Percentiles rank a stretch among this genome's conserved stretches.
Evolutionary conservation across 345 rosid species (phyloP).

Genomic region (Arabidopsis arenosa): DNA sequence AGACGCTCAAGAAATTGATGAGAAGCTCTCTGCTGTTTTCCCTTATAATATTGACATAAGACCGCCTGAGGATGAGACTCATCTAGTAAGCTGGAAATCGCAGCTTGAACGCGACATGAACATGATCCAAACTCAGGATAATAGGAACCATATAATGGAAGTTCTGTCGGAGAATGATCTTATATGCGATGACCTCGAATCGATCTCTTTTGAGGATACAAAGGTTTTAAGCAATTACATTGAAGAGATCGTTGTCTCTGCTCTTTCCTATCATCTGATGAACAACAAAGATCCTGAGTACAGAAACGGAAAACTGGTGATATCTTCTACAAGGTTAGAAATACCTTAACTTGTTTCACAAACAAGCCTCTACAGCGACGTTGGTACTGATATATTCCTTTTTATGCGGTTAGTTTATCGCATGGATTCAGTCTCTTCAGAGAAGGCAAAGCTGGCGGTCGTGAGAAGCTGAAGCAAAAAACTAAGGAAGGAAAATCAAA

Average conservation of each 20-base stretch:
- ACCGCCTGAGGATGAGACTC: slow-evolving; percentile 85
- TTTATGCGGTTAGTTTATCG: slow-evolving; percentile 63
- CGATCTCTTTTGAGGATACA: slow-evolving; percentile 68
- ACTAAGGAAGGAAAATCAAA: slow-evolving; percentile 46
- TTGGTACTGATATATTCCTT: slow-evolving; percentile 24
- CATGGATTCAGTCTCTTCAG: slow-evolving; percentile 86
- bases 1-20: slow-evolving; percentile 59
- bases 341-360: slow-evolving; percentile 6
- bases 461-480: slow-evolving; percentile 53
- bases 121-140: slow-evolving; percentile 89
- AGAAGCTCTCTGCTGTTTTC: slow-evolving; percentile 68
- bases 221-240: slow-evolving; percentile 77
- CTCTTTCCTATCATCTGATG: slow-evolving; percentile 89
- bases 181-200: slow-evolving; percentile 84
- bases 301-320: slow-evolving; percentile 84
- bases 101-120: slow-evolving; percentile 96
- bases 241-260: slow-evolving; percentile 92
- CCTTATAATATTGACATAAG: slow-evolving; percentile 87
- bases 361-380: background rate
- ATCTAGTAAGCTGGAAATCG: slow-evolving; percentile 87
- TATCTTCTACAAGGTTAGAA: slow-evolving; percentile 74
- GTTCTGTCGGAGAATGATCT: slow-evolving; percentile 89
- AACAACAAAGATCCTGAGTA: slow-evolving; percentile 75
- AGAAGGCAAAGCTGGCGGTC: slow-evolving; percentile 60
- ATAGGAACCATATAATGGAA: slow-evolving; percentile 85